Evolutionary conservation across 2,329 filamentous ascomycete genomes (phyloP).

Genomic region (Botrytis tulipae): DNA sequence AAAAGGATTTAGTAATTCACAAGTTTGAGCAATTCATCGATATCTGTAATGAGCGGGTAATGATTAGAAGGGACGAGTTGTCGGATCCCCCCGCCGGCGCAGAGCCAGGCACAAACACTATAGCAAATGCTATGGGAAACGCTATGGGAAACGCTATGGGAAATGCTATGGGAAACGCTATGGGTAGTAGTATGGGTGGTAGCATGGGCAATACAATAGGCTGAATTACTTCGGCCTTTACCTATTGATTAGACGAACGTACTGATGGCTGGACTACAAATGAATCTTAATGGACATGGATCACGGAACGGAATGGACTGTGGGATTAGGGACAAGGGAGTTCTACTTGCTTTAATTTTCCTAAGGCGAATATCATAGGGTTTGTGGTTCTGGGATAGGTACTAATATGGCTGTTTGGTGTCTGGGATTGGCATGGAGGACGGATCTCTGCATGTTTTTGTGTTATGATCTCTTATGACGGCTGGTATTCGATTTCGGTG

Average conservation of each 20-base stretch:
- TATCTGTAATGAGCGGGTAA: slow-evolving; percentile 65
- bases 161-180: slow-evolving; percentile 20
- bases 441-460: neutral
- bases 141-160: slow-evolving; percentile 20
- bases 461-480: neutral
- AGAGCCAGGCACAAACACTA: slow-evolving; percentile 27
- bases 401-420: neutral
- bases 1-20: slow-evolving; percentile 61
- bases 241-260: slow-evolving; percentile 1
- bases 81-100: slow-evolving; percentile 28
- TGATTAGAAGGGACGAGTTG: slow-evolving; percentile 59
- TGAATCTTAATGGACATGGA: slow-evolving; percentile 1
- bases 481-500: neutral
- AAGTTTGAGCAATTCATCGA: slow-evolving; percentile 70
- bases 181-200: too few species aligned
- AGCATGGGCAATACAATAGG: slow-evolving; percentile 16
- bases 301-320: neutral
- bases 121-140: slow-evolving; percentile 24
- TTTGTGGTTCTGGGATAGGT: neutral
- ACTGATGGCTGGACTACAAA: neutral
- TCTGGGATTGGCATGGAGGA: neutral
- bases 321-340: neutral
- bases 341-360: neutral
- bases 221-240: neutral
- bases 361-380: neutral